Evolutionary conservation across 441 rosid genomes (phyloP), one percentile per base, ranked within the genome.

Genomic region (Syzygium syzygioides): DNA sequence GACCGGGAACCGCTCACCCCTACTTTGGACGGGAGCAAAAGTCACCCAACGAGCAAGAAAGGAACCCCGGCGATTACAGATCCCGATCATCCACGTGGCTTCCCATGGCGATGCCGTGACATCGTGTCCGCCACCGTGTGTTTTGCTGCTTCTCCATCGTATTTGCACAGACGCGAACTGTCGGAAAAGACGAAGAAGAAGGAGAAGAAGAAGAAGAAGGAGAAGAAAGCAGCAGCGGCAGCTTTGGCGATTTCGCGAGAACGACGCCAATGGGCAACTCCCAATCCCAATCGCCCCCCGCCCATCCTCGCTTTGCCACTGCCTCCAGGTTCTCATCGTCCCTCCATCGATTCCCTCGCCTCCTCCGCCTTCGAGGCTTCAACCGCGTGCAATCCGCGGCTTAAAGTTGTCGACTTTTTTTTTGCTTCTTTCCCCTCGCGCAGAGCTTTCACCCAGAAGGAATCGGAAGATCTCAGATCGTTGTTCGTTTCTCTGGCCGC

Each of bases 391-490:
- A 80, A 88, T 23, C 66, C 66, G 55, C 30, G 20, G 14, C 85
- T 55, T 50, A 66, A 86, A 41, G 41, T 45, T 85, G 25, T 80
- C 52, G 10, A 25, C 86, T 53, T 54, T 86, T 54, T 86, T 85
- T 85, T 85, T 25, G n/a, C 26, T 23, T 23, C 14, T 41, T 1
- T 76, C 17, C 41, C 41, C 76, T n/a, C 34, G 45, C 68, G 66
- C 91, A 96, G 99, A 94, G 96, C 98, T 89, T 97, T 97, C 90
- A 88, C 98, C 68, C 94, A 86, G 84, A 92, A 89, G 90, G 94
- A 94, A 86, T 94, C 96, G 57, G 95, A 95, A 55, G 95, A 95
- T 85, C 96, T 96, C 89, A 92, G 94, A 90, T 90, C 94, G 15
- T 89, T 95, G 60, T 96, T 94, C 88, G 52, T 14, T 56, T 94